phyloP scores from a whole-genome alignment of 192 early-diverging fungal species.

The Podila horticola region DNA sequence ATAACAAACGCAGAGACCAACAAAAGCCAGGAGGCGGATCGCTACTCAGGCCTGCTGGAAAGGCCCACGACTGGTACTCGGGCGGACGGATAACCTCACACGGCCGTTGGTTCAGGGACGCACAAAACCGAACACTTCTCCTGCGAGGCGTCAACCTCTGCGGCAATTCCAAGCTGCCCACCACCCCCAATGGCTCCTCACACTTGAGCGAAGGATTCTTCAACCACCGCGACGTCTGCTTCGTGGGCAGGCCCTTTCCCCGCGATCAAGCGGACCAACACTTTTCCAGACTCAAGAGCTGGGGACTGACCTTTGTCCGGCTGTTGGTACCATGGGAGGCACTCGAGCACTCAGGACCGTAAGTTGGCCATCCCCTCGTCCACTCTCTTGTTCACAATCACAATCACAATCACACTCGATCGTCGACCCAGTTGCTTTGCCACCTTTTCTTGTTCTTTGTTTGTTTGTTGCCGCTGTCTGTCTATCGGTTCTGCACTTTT shows the following conservation, averaged over 20 bases:
- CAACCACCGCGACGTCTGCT: conserved; percentile 79
- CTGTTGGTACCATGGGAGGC: conserved; percentile 86
- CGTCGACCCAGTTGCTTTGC: no score
- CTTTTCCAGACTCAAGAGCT: conserved; percentile 75
- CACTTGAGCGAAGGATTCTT: conserved; percentile 73
- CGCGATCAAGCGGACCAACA: conserved; percentile 78
- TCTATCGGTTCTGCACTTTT: no score
- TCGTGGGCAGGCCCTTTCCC: conserved; percentile 82
- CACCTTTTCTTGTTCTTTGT: no score
- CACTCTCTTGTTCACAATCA: neutral
- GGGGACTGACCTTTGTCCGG: conserved; percentile 87
- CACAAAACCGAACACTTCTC: conserved; percentile 64
- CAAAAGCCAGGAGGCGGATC: conserved; percentile 33
- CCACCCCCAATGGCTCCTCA: conserved; percentile 68
- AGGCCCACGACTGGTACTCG: conserved; percentile 54
- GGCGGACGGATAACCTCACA: conserved; percentile 42
- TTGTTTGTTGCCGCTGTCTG: no score
- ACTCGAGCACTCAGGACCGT: conserved; percentile 80
- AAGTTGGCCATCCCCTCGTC: conserved; percentile 13
- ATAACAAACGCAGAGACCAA: neutral
- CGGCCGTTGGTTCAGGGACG: conserved; percentile 62
- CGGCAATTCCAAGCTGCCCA: conserved; percentile 82
- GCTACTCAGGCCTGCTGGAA: conserved; percentile 25
- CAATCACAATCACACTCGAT: neutral
- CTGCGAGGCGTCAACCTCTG: conserved; percentile 84